Evolutionary conservation across 768 basidiomycete species (phyloP), one percentile per base, ranked within the genome.

Genomic region (Asterophora parasitica): DNA sequence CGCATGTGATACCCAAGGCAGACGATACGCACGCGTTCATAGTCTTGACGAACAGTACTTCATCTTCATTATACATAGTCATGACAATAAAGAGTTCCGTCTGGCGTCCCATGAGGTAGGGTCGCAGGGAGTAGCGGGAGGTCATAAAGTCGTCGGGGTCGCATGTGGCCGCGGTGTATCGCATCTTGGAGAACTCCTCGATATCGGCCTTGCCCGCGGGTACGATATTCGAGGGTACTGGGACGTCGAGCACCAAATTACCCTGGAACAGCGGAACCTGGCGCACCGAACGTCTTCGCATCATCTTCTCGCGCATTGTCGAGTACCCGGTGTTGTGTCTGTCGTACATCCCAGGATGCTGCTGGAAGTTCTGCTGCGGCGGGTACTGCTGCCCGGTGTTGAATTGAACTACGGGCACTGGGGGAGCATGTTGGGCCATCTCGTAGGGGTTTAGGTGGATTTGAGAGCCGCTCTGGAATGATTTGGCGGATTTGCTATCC

Each of bases 51-150:
- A 90, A 91, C 20, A 89, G 71, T 7, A 83, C 71, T 60, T 90
- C 87, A 60, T 90, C 89, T 69, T 96, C 92, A 63, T 94, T 94
- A 65, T 90, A 90, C 91, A 95, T 94, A 36, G 92, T 95, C 82
- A 95, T 89, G 34, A 94, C 92, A 57, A 96, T 90, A 69, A 95
- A 93, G 11, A 96, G 75, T 66, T 95, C 93, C 7, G 92, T 95
- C 44, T 83, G 76, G 45, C 92, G 84, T 47, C 81, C 81, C 57
- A 80, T 78, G 1, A 92, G 75, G 64, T 83, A 92, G 4, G 82
- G 91, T 17, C 91, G 74, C 17, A 93, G 76, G 5, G 87, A 81
- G 64, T 89, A 91, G 51, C 83, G 81, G 38, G 74, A 79, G 23
- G 76, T 64, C 80, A 87, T 83, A 66, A 92, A 93, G 40, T 91